Conservation (phyloP, 129 eudicot species). For the Centaurea solstitialis region DNA sequence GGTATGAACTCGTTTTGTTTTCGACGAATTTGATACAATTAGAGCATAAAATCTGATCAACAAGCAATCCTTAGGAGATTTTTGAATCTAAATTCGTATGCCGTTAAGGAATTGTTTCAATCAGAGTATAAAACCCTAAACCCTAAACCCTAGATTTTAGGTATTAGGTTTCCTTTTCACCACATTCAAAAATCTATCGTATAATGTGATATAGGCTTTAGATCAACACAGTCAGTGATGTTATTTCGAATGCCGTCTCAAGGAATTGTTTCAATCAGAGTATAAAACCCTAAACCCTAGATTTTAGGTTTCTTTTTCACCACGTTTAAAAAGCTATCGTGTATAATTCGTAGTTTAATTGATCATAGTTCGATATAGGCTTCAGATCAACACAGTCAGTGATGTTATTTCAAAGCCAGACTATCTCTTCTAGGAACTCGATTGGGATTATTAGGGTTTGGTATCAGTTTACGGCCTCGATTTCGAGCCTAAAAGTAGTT, state of each 20-base stretch:
- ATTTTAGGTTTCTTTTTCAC: background rate
- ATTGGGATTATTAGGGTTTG: constrained; percentile 7
- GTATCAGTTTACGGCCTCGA: constrained; percentile 43
- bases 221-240: constrained; percentile 21
- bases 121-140: background rate
- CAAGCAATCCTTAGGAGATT: background rate
- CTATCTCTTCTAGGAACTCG: constrained; percentile 17
- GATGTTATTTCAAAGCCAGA: constrained; percentile 27
- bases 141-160: background rate
- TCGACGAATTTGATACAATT: background rate
- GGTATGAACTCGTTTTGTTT: background rate
- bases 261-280: background rate
- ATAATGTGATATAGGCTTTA: background rate
- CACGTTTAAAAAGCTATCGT: background rate
- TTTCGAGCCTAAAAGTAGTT: constrained; percentile 73
- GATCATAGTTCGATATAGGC: background rate
- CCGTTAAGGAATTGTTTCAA: background rate
- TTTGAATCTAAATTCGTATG: background rate
- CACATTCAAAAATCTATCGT: background rate
- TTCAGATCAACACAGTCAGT: background rate
- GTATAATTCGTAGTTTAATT: background rate
- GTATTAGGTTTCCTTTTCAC: background rate
- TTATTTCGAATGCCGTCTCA: background rate
- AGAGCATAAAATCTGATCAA: background rate
- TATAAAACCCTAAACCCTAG: background rate